Evolutionary conservation across 768 basidiomycete species (phyloP).

Genomic region (Leccinum rimulosum): DNA sequence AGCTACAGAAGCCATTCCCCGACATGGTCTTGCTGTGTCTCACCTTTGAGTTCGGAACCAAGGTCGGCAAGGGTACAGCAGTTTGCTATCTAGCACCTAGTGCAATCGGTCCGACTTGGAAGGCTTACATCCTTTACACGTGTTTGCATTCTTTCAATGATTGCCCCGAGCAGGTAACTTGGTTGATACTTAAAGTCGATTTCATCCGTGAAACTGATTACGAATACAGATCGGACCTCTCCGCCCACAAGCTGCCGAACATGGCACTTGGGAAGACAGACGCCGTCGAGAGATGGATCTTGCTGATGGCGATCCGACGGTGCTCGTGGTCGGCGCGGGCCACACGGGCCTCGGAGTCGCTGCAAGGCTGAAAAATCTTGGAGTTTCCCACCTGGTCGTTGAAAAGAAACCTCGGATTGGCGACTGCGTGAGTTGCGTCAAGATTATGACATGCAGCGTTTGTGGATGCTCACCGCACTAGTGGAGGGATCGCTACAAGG

Average conservation of each 20-base stretch:
- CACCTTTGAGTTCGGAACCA: constrained; percentile 53
- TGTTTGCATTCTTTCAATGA: constrained; percentile 57
- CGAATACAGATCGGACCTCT: constrained; percentile 35
- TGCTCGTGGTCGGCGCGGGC: constrained; percentile 62
- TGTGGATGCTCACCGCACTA: constrained; percentile 4
- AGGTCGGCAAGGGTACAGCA: constrained; percentile 49
- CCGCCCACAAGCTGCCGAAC: constrained; percentile 42
- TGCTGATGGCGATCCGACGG: constrained; percentile 49
- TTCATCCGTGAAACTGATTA: not conserved
- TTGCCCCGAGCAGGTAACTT: constrained; percentile 45
- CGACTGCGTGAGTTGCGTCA: constrained; percentile 34
- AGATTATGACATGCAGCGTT: too few relatives aligned
- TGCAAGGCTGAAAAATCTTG: constrained; percentile 61
- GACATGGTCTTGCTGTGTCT: constrained; percentile 59
- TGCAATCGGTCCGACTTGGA: constrained; percentile 44
- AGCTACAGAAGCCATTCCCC: constrained; percentile 41
- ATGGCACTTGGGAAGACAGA: constrained; percentile 54
- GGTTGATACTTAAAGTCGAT: not conserved
- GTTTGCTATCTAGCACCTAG: constrained; percentile 52
- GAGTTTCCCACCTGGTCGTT: constrained; percentile 52
- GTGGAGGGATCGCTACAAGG: constrained; percentile 60
- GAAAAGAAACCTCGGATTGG: constrained; percentile 54
- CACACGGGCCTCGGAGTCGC: constrained; percentile 67
- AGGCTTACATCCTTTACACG: constrained; percentile 58
- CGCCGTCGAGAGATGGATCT: constrained; percentile 46